Evolutionary conservation across 768 basidiomycete genomes (phyloP).

Genomic region (Hortiboletus flavorubellus): DNA sequence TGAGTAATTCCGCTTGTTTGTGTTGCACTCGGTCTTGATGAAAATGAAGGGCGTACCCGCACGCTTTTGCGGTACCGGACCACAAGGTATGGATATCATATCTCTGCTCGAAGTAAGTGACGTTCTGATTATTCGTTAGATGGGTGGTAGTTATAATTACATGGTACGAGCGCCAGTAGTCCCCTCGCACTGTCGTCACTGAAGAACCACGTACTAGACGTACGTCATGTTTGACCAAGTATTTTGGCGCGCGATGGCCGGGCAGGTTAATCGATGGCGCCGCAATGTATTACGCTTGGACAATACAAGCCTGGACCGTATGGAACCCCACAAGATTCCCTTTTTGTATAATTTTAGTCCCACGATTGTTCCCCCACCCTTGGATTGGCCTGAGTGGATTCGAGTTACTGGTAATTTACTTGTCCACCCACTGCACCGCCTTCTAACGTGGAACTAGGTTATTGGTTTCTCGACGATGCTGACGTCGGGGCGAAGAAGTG

Average conservation of each 20-base stretch:
- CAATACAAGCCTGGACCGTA: slow-evolving; percentile 86
- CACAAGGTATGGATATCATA: slow-evolving; percentile 57
- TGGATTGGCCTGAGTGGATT: slow-evolving; percentile 99
- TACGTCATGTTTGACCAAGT: slow-evolving; percentile 98
- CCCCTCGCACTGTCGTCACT: slow-evolving; percentile 1
- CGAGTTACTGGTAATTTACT: slow-evolving; percentile 69
- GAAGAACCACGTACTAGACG: slow-evolving; percentile 44
- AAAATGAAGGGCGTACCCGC: slow-evolving; percentile 78
- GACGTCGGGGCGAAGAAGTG: slow-evolving; percentile 88
- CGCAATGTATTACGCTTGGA: slow-evolving; percentile 70
- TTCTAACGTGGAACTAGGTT: slow-evolving; percentile 50
- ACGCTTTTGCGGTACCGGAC: slow-evolving; percentile 97
- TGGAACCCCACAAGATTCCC: slow-evolving; percentile 97
- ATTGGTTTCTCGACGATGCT: slow-evolving; percentile 96
- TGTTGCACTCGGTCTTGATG: background rate
- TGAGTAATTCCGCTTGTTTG: slow-evolving; percentile 15
- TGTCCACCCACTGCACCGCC: slow-evolving; percentile 1
- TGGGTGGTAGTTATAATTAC: slow-evolving; percentile 98
- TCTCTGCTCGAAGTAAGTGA: background rate
- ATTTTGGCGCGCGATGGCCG: slow-evolving; percentile 93
- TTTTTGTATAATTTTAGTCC: slow-evolving; percentile 99
- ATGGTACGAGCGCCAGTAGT: slow-evolving; percentile 60
- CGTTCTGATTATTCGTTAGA: slow-evolving; percentile 42
- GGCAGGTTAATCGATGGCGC: slow-evolving; percentile 95
- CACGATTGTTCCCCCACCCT: slow-evolving; percentile 81